Conservation (phyloP, 1,284 basidiomycete genomes). For the Ustilago shanxiensis region DNA sequence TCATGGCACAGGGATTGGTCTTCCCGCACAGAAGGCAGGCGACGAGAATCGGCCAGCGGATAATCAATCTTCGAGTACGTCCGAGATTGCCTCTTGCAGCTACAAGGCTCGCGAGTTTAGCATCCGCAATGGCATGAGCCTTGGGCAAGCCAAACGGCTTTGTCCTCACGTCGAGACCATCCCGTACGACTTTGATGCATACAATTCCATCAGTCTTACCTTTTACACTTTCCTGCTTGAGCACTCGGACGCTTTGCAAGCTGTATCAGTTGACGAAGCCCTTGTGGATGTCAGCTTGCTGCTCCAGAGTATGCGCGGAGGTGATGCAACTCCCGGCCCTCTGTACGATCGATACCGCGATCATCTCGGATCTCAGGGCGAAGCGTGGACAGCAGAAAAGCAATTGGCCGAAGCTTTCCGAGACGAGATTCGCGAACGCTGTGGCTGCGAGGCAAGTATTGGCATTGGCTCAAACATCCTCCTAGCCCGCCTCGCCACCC, state of each 20-base stretch:
- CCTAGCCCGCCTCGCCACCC: slow-evolving; percentile 89
- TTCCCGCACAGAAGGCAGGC: slow-evolving; percentile 28
- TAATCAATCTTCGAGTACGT: slow-evolving; percentile 59
- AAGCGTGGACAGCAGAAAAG: slow-evolving; percentile 56
- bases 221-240: slow-evolving; percentile 93
- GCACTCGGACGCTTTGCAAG: slow-evolving; percentile 90
- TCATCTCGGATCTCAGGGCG: slow-evolving; percentile 39
- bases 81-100: slow-evolving; percentile 90
- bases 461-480: slow-evolving; percentile 93
- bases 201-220: slow-evolving; percentile 76
- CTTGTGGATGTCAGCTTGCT: slow-evolving; percentile 86
- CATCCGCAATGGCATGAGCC: slow-evolving; percentile 94
- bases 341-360: slow-evolving; percentile 33
- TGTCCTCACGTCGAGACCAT: slow-evolving; percentile 77
- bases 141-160: slow-evolving; percentile 65
- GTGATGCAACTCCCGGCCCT: slow-evolving; percentile 20
- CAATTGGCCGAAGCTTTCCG: slow-evolving; percentile 83
- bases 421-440: slow-evolving; percentile 79
- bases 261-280: slow-evolving; percentile 95
- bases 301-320: slow-evolving; percentile 70
- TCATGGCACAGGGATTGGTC: slow-evolving; percentile 75
- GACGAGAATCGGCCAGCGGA: slow-evolving; percentile 37
- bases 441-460: slow-evolving; percentile 84
- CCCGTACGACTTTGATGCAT: slow-evolving; percentile 85
- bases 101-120: slow-evolving; percentile 92